Conservation (phyloP, 306 rosid species). For the Abrus pulchellus region DNA sequence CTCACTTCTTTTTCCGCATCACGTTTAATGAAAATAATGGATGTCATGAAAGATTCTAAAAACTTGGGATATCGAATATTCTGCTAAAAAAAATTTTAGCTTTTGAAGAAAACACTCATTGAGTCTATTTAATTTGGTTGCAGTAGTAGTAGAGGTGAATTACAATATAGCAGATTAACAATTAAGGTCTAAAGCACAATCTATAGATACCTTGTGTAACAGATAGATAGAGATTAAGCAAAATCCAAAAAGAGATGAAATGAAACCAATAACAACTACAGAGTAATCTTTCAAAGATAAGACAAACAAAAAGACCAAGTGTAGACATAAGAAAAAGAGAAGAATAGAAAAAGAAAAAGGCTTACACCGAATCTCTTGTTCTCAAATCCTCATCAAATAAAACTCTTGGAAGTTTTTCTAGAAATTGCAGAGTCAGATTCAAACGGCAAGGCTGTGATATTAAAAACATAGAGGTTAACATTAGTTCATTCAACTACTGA, state of each 20-base stretch:
- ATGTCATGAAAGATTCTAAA: constrained; percentile 56
- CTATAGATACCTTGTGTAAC: not conserved
- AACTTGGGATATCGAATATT: constrained; percentile 35
- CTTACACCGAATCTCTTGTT: constrained; percentile 78
- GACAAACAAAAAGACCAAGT: constrained; percentile 19
- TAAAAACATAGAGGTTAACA: not conserved
- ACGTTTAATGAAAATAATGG: constrained; percentile 60
- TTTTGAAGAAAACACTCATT: constrained; percentile 30
- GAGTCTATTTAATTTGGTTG: constrained; percentile 1
- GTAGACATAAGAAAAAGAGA: not conserved
- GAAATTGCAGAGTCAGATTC: constrained; percentile 64
- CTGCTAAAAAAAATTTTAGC: constrained; percentile 18
- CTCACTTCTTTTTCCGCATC: constrained; percentile 28
- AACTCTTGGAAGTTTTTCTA: constrained; percentile 74
- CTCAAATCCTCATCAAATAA: constrained; percentile 72
- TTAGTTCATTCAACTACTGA: constrained; percentile 19
- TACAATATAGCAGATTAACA: constrained; percentile 5
- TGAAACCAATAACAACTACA: constrained; percentile 8
- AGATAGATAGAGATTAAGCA: constrained; percentile 8
- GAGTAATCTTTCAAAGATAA: not conserved
- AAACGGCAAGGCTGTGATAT: constrained; percentile 62
- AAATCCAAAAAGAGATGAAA: not conserved
- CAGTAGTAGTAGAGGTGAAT: not conserved
- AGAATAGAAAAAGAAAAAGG: constrained; percentile 10
- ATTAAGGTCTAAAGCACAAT: not conserved